Percentiles rank a stretch among this genome's conserved stretches.
These are phyloP conservation scores for Perilla frutescens DNA, from an alignment of 257 asterid species.

Conservation along the genomic window DNA sequence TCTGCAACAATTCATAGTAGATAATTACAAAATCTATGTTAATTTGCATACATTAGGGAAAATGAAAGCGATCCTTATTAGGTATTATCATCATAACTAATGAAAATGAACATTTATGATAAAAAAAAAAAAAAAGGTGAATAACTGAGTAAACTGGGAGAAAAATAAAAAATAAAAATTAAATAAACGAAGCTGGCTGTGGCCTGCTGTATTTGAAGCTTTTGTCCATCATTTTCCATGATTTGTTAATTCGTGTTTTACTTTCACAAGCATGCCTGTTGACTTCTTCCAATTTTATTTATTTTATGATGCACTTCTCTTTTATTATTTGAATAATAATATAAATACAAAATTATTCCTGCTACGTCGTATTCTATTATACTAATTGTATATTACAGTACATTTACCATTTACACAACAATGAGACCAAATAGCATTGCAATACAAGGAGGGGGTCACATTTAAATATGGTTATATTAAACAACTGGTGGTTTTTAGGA, in stretches of 20 bases:
- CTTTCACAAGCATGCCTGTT: constrained; percentile 5
- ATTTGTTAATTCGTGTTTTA: constrained; percentile 12
- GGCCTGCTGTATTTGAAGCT: constrained; percentile 46
- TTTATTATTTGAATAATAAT: not conserved
- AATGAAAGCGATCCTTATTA: not conserved
- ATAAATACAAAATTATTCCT: not conserved
- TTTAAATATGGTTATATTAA: not conserved
- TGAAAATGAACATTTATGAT: constrained; percentile 8
- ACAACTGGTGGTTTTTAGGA: not conserved
- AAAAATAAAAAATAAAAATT: not conserved
- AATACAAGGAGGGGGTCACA: not conserved
- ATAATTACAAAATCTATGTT: not conserved
- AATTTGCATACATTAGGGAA: not conserved
- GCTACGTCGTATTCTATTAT: not conserved
- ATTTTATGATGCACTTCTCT: too few relatives aligned
- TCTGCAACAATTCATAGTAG: not conserved
- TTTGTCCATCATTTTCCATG: constrained; percentile 25
- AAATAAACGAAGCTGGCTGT: constrained; percentile 39
- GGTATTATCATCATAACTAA: not conserved
- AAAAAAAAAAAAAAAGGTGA: not conserved
- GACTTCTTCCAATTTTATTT: not conserved
- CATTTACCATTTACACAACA: too few relatives aligned
- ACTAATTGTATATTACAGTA: too few relatives aligned
- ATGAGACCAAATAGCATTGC: not conserved
- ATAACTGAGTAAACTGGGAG: not conserved